A percentile compares a stretch with the other conserved stretches of the same genome.
These are phyloP conservation scores for Suillus ampliporus DNA, from an alignment of 768 basidiomycete genomes.

Conservation along the genomic window DNA sequence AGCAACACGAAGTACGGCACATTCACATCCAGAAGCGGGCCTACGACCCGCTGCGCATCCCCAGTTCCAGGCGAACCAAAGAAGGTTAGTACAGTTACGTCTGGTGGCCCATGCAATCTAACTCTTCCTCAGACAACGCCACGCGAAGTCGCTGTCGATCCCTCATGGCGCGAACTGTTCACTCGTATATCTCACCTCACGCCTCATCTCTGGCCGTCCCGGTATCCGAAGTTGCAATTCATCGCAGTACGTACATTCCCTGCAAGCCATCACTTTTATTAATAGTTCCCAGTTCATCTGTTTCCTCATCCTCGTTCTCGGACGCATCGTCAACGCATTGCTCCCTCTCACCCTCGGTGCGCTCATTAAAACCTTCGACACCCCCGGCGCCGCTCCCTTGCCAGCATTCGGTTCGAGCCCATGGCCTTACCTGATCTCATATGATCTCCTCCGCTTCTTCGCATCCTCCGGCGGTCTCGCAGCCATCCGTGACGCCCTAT, in stretches of 20 bases:
- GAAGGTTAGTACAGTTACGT: neutral
- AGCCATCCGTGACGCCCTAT: constrained; percentile 72
- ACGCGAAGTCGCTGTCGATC: constrained; percentile 62
- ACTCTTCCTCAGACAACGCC: constrained; percentile 30
- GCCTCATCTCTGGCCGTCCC: constrained; percentile 88
- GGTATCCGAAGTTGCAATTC: constrained; percentile 66
- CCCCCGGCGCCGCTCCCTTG: constrained; percentile 18
- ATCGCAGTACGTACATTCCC: constrained; percentile 47
- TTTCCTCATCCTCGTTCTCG: constrained; percentile 69
- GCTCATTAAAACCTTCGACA: constrained; percentile 26
- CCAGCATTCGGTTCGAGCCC: constrained; percentile 47
- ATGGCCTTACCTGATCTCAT: constrained; percentile 73
- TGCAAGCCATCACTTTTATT: constrained; percentile 37
- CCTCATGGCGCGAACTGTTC: constrained; percentile 74
- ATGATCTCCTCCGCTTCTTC: constrained; percentile 72
- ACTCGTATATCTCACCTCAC: constrained; percentile 66
- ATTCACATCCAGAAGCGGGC: constrained; percentile 30
- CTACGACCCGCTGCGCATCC: constrained; percentile 56
- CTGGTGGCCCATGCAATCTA: neutral
- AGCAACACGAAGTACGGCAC: constrained; percentile 75
- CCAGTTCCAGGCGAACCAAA: constrained; percentile 39
- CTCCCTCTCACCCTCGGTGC: constrained; percentile 74
- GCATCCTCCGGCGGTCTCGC: constrained; percentile 78
- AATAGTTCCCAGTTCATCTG: constrained; percentile 57
- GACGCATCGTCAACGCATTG: constrained; percentile 76